Evolutionary conservation across 495 filamentous ascomycete species (phyloP), one percentile per base, ranked within the genome.

Genomic region (Podospora didyma): DNA sequence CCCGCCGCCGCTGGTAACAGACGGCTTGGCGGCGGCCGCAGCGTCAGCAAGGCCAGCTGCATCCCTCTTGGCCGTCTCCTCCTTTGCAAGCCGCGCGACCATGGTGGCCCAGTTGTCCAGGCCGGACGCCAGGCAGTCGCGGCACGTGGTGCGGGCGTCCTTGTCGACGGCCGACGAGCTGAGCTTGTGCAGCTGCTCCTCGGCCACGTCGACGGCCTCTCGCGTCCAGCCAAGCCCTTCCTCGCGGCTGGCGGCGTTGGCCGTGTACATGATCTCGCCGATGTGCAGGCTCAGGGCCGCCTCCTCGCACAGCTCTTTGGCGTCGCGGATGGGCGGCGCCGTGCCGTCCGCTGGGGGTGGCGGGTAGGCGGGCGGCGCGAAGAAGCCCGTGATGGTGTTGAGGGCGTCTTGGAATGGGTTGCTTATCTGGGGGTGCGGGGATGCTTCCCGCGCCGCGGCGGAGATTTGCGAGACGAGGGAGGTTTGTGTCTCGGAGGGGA

Each of bases 251-350:
- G 49, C 46, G 12, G 57, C 20, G 19, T 61, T 58, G 6, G 71
- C 62, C 1, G 90, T 82, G 74, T 87, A 97, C 47, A 98, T 71
- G 58, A 97, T 92, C 75, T 98, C 94, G 53, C 93, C 95, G 54
- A 98, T 91, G 70, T 96, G 90, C 19, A 88, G 80, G 84, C 92
- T 89, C 3, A 96, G 72, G 6, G 81, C 88, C 3, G 90, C 91
- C 68, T 96, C 90, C 49, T 90, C 87, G 77, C 94, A 96, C 26
- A 79, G 71, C 51, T 88, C 84, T 23, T 74, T 72, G 0, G 79
- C 54, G 28, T 81, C 79, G 34, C 87, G 85, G 3, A 76, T 51
- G 0, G 89, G 84, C 0, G 86, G 79, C 16, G 79, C 69, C 46
- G 88, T 79, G 26, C 90, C 91, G 24, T 87, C 82, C 9, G 79